Base-by-base conservation (phyloP, 306 rosid genomes). In the Lotus japonicus region DNA sequence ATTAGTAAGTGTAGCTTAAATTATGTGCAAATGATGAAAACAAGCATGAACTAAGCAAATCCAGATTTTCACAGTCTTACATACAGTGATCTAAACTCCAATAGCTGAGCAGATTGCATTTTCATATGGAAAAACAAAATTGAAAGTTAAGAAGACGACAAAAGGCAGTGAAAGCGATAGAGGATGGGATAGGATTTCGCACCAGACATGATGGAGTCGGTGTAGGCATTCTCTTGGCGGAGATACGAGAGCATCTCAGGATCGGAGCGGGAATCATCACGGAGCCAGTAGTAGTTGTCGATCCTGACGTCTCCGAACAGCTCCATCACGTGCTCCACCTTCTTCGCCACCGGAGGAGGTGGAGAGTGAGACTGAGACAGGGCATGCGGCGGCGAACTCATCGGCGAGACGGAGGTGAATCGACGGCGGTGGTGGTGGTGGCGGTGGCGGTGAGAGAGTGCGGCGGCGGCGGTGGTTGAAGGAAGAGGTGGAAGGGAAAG, bases 281-380 rank as follows among this genome's bases (percentile, higher is more conserved):
- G 92, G 31, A 90, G 92, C 97, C 98, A 90, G 21, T 86, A 90
- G 82, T 90, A 90, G 70, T 86, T 81, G 59, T 90, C 98, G 60
- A 86, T 76, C 50, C 98, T 85, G 5, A 77, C 89, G 44, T 94
- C 96, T 16, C 89, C 85, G 69, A 94, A 90, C 79, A 85, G 3
- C 83, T 90, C 92, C 97, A 90, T 85, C 2, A 2, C 36, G 41
- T 85, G 94, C 58, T 83, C 84, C 59, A 86, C 85, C 83, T 92
- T 92, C 80, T 88, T 90, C 16, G 91, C 96, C 80, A 72, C 75
- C 52, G 97, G 97, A 64, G 96, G 83, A 46, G 61, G 17, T 52
- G 57, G 71, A 53, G 58, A 58, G 31, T 51, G 78, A 70, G 75
- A 53, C 54, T 51, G 80, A 5, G 9, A 35, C 42, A 9, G 9